Evolutionary conservation across 2,329 filamentous ascomycete species (phyloP).

Genomic region (Trichoderma sp.): DNA sequence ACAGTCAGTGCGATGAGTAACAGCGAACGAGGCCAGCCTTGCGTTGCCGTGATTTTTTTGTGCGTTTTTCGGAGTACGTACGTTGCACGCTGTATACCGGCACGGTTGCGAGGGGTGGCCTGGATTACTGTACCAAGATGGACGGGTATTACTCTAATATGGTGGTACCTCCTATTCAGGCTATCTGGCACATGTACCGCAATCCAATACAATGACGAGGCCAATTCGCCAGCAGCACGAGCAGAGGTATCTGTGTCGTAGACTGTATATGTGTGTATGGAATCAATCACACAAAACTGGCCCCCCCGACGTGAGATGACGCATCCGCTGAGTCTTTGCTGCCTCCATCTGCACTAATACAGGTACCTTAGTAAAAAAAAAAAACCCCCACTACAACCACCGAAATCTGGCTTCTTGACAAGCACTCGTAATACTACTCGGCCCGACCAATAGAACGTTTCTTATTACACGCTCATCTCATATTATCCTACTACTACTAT

Average conservation of each 20-base stretch:
- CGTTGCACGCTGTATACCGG: neutral
- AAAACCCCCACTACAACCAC: neutral
- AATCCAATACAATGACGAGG: neutral
- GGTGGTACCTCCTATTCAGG: neutral
- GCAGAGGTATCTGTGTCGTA: too few relatives aligned
- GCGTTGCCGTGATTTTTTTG: neutral
- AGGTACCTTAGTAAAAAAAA: too few relatives aligned
- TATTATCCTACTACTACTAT: too few relatives aligned
- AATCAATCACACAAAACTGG: neutral
- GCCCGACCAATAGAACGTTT: slow-evolving; percentile 2
- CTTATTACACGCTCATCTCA: neutral
- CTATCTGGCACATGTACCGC: neutral
- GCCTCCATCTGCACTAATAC: slow-evolving; percentile 2
- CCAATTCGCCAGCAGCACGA: neutral
- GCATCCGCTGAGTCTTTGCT: slow-evolving; percentile 5
- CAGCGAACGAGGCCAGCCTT: slow-evolving; percentile 13
- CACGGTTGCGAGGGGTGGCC: neutral
- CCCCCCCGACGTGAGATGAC: neutral
- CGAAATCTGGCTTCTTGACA: slow-evolving; percentile 11
- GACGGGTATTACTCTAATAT: neutral
- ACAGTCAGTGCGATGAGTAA: slow-evolving; percentile 20
- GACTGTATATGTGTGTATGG: too few relatives aligned
- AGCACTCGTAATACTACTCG: neutral
- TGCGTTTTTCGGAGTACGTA: neutral
- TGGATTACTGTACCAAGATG: slow-evolving; percentile 11